Conservation (phyloP, 805 yeast genomes). For the Candida easanensis region DNA sequence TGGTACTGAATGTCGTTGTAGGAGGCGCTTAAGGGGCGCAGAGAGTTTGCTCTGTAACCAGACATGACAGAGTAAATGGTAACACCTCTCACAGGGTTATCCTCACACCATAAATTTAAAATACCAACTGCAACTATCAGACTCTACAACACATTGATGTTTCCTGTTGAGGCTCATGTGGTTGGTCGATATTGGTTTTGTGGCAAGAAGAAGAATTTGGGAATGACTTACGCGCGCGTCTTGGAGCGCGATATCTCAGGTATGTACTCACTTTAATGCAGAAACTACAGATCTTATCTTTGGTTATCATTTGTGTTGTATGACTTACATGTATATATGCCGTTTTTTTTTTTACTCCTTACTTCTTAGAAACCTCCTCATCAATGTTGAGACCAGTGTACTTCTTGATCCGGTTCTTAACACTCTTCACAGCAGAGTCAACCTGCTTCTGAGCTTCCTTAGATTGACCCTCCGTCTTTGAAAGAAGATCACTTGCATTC, state of each 20-base stretch:
- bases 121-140: too few relatives aligned
- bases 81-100: too few relatives aligned
- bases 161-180: too few relatives aligned
- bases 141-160: neutral
- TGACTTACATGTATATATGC: neutral
- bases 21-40: conserved; percentile 7
- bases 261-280: too few relatives aligned
- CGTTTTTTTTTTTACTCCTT: neutral
- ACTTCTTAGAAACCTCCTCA: conserved; percentile 55
- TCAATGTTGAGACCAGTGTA: conserved; percentile 70
- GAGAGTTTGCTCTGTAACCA: neutral
- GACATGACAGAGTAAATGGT: neutral
- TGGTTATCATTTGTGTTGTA: neutral
- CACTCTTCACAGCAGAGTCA: conserved; percentile 15
- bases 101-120: too few relatives aligned
- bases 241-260: too few relatives aligned
- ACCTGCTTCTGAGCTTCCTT: conserved; percentile 32
- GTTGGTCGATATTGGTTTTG: too few relatives aligned
- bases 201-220: neutral
- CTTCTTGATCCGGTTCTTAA: conserved; percentile 34
- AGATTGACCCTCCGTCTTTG: conserved; percentile 35
- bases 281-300: neutral
- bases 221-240: too few relatives aligned
- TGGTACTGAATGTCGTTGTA: neutral
- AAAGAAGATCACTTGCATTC: conserved; percentile 43